Conservation (phyloP, 192 early-diverging fungal species). For the Umbelopsis vinacea region DNA sequence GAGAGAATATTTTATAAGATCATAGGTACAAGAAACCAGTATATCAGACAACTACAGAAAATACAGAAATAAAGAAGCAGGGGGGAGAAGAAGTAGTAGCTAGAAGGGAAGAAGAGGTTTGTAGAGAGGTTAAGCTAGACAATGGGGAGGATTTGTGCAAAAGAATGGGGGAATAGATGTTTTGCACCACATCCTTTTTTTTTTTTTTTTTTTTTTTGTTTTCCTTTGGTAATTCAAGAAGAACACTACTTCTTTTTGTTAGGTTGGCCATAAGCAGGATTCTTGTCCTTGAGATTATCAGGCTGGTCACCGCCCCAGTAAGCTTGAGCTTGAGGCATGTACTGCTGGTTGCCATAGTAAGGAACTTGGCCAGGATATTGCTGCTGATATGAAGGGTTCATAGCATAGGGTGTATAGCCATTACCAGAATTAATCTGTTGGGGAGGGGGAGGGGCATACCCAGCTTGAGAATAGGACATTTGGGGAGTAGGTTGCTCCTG, state of each 20-base stretch:
- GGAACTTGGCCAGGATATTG: conserved; percentile 14
- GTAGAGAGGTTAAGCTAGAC: not conserved
- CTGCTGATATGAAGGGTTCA: conserved; percentile 22
- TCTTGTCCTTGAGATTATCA: conserved; percentile 19
- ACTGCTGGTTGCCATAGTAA: conserved; percentile 12
- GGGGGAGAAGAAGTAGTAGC: not conserved
- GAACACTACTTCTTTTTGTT: conserved; percentile 13
- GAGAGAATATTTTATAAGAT: conserved; percentile 21
- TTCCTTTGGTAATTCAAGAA: too few relatives aligned
- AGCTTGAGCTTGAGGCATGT: conserved; percentile 17
- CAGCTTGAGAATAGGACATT: conserved; percentile 14
- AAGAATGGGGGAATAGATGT: not conserved
- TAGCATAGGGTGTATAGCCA: conserved; percentile 14
- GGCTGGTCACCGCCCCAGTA: conserved; percentile 17
- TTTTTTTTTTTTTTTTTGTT: not conserved
- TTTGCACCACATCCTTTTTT: not conserved
- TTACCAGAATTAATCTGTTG: conserved; percentile 16
- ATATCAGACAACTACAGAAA: conserved; percentile 21
- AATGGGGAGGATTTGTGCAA: not conserved
- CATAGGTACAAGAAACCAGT: conserved; percentile 25
- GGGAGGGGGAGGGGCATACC: conserved; percentile 12
- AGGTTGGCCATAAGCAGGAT: conserved; percentile 17
- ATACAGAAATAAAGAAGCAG: conserved; percentile 7
- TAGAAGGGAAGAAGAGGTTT: not conserved
- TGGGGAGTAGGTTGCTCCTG: conserved; percentile 9